Conservation (phyloP, 2,329 filamentous ascomycete genomes). For the Akanthomyces muscarius region DNA sequence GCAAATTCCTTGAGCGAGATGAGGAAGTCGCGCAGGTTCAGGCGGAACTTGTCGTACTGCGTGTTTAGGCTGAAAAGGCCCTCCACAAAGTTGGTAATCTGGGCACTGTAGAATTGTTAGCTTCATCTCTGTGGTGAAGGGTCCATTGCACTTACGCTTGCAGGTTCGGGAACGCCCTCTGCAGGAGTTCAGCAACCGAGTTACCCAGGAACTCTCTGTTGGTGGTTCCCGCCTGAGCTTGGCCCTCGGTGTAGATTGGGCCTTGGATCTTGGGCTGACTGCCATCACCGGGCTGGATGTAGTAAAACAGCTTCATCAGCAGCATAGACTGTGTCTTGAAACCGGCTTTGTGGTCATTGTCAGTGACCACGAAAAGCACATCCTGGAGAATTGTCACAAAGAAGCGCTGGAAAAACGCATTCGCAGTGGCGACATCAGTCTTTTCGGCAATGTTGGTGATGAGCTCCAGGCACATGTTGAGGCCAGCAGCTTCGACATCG, state of each 20-base stretch:
- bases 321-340: constrained; percentile 98
- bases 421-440: constrained; percentile 78
- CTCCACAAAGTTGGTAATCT: constrained; percentile 88
- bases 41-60: constrained; percentile 90
- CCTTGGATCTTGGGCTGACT: constrained; percentile 80
- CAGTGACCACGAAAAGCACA: constrained; percentile 96
- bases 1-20: constrained; percentile 96
- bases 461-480: constrained; percentile 97
- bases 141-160: constrained; percentile 62
- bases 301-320: constrained; percentile 92
- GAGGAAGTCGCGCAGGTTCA: constrained; percentile 92
- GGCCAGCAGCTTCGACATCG: constrained; percentile 90
- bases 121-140: constrained; percentile 8
- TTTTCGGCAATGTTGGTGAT: constrained; percentile 97
- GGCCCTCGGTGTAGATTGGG: constrained; percentile 81
- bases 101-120: constrained; percentile 55
- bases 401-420: constrained; percentile 97
- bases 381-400: constrained; percentile 94
- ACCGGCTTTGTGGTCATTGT: constrained; percentile 96
- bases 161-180: constrained; percentile 90
- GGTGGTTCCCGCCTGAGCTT: constrained; percentile 75
- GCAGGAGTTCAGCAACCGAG: constrained; percentile 80
- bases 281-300: constrained; percentile 70
- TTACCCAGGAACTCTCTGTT: constrained; percentile 89
- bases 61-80: constrained; percentile 84